Conservation (phyloP, 768 basidiomycete species). For the Auriscalpium orientale region DNA sequence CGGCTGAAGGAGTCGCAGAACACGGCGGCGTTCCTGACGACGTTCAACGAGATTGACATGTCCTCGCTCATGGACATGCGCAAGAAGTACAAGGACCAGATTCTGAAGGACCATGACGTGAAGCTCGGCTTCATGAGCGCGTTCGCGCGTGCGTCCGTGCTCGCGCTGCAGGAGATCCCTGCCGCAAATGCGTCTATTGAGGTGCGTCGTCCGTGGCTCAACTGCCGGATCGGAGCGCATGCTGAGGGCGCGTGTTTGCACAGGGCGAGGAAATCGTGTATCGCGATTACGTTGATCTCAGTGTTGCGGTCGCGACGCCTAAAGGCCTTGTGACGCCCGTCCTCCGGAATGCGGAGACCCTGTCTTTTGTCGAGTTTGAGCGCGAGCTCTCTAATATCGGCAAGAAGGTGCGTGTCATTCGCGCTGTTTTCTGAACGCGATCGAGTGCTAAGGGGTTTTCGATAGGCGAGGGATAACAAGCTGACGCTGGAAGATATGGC, state of each 20-base stretch:
- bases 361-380: constrained; percentile 89
- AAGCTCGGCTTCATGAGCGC: constrained; percentile 99
- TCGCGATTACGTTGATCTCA: constrained; percentile 86
- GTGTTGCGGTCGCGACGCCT: constrained; percentile 94
- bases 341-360: constrained; percentile 79
- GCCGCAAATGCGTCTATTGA: constrained; percentile 93
- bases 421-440: constrained; percentile 3
- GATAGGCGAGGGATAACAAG: constrained; percentile 80
- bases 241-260: background rate
- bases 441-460: constrained; percentile 3
- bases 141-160: constrained; percentile 78
- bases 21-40: constrained; percentile 91
- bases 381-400: constrained; percentile 85
- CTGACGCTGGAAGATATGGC: constrained; percentile 97
- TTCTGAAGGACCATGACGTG: constrained; percentile 87
- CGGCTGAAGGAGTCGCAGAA: constrained; percentile 98
- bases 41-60: constrained; percentile 99
- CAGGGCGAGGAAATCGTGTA: constrained; percentile 85
- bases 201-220: constrained; percentile 6
- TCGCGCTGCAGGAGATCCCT: constrained; percentile 88
- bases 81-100: constrained; percentile 84
- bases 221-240: constrained; percentile 24
- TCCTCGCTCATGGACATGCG: constrained; percentile 88
- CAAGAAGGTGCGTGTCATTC: constrained; percentile 55
- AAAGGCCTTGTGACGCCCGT: constrained; percentile 97